These are phyloP conservation scores for Cyclotella sp. DNA, from an alignment of 108 stramenopile species.

Conservation along the genomic window DNA sequence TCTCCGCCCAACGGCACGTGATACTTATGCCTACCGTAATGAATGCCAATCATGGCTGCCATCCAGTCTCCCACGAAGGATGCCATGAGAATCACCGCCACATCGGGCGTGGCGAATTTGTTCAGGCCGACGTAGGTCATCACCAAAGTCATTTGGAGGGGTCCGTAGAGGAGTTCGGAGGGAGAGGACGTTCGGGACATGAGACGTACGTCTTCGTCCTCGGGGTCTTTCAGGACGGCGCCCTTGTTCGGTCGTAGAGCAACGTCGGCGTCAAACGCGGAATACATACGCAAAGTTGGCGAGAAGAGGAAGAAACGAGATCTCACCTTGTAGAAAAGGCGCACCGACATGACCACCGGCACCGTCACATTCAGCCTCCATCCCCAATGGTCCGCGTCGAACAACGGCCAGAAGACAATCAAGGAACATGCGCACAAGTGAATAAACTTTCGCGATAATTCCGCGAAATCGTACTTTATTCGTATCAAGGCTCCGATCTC, in stretches of 20 bases:
- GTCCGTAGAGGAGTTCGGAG: constrained; percentile 71
- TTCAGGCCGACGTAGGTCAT: constrained; percentile 68
- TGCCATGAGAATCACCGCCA: constrained; percentile 61
- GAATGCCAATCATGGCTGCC: constrained; percentile 64
- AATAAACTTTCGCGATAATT: constrained; percentile 58
- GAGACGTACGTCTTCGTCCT: constrained; percentile 70
- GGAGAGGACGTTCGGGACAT: constrained; percentile 72
- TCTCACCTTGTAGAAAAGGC: constrained; percentile 72
- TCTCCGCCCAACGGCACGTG: constrained; percentile 60
- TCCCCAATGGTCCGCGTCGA: constrained; percentile 65
- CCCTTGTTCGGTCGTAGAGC: too few species aligned
- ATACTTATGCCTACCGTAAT: constrained; percentile 71
- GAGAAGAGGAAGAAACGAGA: too few species aligned
- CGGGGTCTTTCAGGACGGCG: constrained; percentile 67
- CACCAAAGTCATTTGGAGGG: constrained; percentile 64
- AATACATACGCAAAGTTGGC: too few species aligned
- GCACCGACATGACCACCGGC: constrained; percentile 56
- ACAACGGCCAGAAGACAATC: constrained; percentile 75
- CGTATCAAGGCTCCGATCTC: constrained; percentile 49
- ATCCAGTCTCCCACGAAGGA: constrained; percentile 70
- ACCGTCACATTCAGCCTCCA: constrained; percentile 77
- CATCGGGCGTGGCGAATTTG: constrained; percentile 55
- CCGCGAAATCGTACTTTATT: constrained; percentile 21
- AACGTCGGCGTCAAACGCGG: too few species aligned
- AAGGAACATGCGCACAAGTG: constrained; percentile 59